A percentile compares a stretch with the other conserved stretches of the same genome.
phyloP scores from a whole-genome alignment of 495 filamentous ascomycete species.

The Penicillium manginii region DNA sequence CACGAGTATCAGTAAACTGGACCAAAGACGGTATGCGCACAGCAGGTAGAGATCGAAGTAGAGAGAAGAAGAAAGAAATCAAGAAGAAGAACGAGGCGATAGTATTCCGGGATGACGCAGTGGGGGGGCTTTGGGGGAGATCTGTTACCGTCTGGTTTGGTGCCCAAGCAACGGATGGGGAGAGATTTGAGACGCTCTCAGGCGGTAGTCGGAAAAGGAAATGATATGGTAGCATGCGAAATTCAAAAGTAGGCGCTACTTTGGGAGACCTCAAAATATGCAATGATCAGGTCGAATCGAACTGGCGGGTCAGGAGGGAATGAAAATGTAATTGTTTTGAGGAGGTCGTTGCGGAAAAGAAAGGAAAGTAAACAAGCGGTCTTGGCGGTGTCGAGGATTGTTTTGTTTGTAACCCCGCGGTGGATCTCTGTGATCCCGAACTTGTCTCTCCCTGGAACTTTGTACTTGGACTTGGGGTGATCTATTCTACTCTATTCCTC shows the following conservation, averaged over 20 bases:
- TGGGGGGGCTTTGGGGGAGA: background rate
- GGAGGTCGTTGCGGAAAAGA: slow-evolving; percentile 4
- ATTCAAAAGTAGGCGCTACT: background rate
- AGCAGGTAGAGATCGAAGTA: background rate
- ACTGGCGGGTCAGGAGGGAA: background rate
- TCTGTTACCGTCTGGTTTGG: slow-evolving; percentile 22
- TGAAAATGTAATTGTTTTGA: background rate
- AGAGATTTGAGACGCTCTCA: slow-evolving; percentile 15
- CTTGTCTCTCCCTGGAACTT: slow-evolving; percentile 4
- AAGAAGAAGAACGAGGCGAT: no score
- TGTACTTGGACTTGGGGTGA: background rate
- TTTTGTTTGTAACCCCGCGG: slow-evolving; percentile 36
- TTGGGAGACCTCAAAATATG: background rate
- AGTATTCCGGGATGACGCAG: no score
- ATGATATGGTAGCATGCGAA: background rate
- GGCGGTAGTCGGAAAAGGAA: slow-evolving; percentile 5
- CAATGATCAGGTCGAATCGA: background rate
- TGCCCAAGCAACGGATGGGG: slow-evolving; percentile 28
- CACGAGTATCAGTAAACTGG: background rate
- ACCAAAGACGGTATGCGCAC: background rate
- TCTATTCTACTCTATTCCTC: background rate
- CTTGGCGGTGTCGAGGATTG: slow-evolving; percentile 35
- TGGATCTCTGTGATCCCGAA: slow-evolving; percentile 21
- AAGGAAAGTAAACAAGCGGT: slow-evolving; percentile 38
- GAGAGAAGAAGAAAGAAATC: background rate